Evolutionary conservation across 768 basidiomycete species (phyloP), one percentile per base, ranked within the genome.

Genomic region (Boletus rufocinnamomeus): DNA sequence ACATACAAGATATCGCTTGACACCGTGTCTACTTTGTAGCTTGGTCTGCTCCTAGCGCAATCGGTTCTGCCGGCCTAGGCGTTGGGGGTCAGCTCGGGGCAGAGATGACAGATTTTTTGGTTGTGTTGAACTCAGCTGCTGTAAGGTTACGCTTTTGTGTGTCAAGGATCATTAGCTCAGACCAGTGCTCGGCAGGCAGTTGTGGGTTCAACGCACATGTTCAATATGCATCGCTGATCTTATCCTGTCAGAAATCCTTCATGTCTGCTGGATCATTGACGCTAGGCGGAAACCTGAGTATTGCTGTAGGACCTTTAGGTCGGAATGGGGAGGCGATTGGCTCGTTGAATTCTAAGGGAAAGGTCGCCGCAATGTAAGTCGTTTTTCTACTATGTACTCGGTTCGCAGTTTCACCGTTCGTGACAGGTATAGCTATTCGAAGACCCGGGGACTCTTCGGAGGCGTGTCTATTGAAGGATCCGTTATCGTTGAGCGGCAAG

Each of bases 31-130:
- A 88, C 84, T 81, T 43, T 93, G 87, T 56, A 94, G 90, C 84
- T 38, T 99, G 95, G 95, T 93, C 91, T 37, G 87, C 95, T 21
- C 97, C 97, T 4, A 91, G 89, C 69, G 97, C 96, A 3, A 96
- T 99, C 46, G 95, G 95, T 27, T 88, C 92, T 4, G 96, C 89
- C 16, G 96, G 96, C 0, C 69, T 95, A 6, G 96, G 96, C 0
- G 77, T 95, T 5, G 97, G 96, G 21, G 85, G 88, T 21, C 91
- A 93, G 66, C 80, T 82, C 21, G 91, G 91, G 23, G 89, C 89
- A 48, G 90, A 93, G 72, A 84, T 96, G 78, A 96, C 94, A 0
- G 94, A 96, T 66, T 95, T 96, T 67, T 75, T 95, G 58, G 81
- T 97, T 57, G 88, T 98, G 32, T 80, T 98, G 28, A 98, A 98